phyloP scores from a whole-genome alignment of 208 protist species.

The Trypanosoma cruzi region DNA sequence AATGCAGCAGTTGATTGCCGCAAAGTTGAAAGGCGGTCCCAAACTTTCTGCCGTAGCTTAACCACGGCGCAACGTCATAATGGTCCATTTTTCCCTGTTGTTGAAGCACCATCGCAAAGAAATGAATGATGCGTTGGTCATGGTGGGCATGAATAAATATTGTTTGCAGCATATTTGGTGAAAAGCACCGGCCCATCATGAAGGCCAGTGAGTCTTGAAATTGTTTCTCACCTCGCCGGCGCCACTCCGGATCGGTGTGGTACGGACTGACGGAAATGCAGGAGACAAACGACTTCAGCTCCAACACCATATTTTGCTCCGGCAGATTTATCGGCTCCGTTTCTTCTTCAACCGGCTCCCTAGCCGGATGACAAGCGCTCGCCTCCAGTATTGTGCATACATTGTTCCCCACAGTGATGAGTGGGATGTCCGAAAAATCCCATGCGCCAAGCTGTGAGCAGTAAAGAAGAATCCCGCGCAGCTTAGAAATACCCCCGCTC shows the following conservation, averaged over 20 bases:
- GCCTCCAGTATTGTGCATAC: conserved; percentile 64
- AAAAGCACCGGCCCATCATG: conserved; percentile 91
- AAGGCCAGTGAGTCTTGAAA: conserved; percentile 88
- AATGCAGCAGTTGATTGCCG: conserved; percentile 68
- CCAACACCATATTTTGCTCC: conserved; percentile 87
- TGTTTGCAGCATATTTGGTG: conserved; percentile 82
- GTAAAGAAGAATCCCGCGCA: conserved; percentile 86
- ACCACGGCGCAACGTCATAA: conserved; percentile 69
- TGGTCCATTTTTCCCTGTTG: conserved; percentile 56
- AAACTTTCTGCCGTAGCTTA: conserved; percentile 33
- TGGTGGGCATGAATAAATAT: conserved; percentile 82
- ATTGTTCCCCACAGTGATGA: conserved; percentile 86
- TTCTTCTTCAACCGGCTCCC: not conserved
- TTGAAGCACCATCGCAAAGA: conserved; percentile 83
- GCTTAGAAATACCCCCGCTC: conserved; percentile 37
- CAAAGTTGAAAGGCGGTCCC: conserved; percentile 82
- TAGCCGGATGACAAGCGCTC: not conserved
- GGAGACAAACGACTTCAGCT: conserved; percentile 84
- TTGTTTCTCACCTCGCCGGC: conserved; percentile 68
- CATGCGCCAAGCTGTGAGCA: conserved; percentile 86
- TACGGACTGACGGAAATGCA: conserved; percentile 79
- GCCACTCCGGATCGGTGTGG: conserved; percentile 77
- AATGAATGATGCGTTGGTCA: conserved; percentile 72
- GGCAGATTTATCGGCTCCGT: conserved; percentile 23
- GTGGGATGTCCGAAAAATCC: conserved; percentile 87